phyloP scores from a whole-genome alignment of 2,329 filamentous ascomycete species.

The Calonectria pseudoreteaudii region DNA sequence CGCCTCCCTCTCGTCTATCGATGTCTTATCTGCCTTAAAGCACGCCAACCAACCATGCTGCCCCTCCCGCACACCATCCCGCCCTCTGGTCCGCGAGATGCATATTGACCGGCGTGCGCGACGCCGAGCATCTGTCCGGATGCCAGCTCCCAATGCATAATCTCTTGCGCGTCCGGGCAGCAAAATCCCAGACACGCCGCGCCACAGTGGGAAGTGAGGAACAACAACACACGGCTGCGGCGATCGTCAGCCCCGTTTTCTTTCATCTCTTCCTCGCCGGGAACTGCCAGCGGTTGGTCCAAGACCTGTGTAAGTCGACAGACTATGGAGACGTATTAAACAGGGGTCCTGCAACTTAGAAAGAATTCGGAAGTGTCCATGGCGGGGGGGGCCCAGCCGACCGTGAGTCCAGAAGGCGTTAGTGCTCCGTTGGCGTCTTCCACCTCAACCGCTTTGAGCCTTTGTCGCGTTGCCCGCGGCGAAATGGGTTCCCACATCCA shows the following conservation, averaged over 20 bases:
- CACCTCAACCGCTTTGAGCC: slow-evolving; percentile 24
- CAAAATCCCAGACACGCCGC: neutral
- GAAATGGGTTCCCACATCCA: slow-evolving; percentile 7
- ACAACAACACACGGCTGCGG: neutral
- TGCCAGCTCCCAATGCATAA: slow-evolving; percentile 1
- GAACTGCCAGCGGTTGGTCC: slow-evolving; percentile 1
- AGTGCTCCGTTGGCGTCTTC: slow-evolving; percentile 37
- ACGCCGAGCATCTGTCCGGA: slow-evolving; percentile 14
- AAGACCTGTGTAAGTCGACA: slow-evolving; percentile 15
- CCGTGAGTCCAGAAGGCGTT: slow-evolving; percentile 32
- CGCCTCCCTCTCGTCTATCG: neutral
- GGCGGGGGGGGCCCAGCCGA: slow-evolving; percentile 35
- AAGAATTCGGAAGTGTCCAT: slow-evolving; percentile 22
- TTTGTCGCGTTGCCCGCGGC: slow-evolving; percentile 15
- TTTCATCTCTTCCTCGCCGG: slow-evolving; percentile 3
- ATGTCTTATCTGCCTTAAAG: neutral
- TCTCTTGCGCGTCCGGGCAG: neutral
- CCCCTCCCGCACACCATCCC: slow-evolving; percentile 9
- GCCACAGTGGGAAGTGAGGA: neutral
- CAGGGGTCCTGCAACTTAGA: slow-evolving; percentile 15
- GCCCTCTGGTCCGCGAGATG: neutral
- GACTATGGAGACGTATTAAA: slow-evolving; percentile 10
- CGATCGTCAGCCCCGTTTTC: slow-evolving; percentile 3
- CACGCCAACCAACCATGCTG: slow-evolving; percentile 5
- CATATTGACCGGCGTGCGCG: slow-evolving; percentile 4